Percentiles rank a stretch among this genome's conserved stretches.
phyloP scores from a whole-genome alignment of 2,329 filamentous ascomycete genomes.

The Arthrobotrys pseudoclavata region DNA sequence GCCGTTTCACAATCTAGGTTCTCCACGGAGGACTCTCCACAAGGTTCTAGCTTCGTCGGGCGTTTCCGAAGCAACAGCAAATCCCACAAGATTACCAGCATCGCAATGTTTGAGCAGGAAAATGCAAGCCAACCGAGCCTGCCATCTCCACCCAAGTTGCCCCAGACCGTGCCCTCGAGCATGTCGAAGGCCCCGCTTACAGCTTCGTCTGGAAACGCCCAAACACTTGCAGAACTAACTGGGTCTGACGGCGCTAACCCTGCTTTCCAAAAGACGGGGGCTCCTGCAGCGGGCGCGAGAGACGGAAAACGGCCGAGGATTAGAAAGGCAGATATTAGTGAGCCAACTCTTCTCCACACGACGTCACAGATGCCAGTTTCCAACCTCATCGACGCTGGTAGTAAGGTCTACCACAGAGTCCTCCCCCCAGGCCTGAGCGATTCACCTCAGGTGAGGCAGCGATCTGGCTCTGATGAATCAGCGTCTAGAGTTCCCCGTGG shows the following conservation, averaged over 20 bases:
- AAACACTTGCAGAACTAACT: conserved; percentile 52
- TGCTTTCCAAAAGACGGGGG: conserved; percentile 42
- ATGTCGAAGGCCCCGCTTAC: conserved; percentile 44
- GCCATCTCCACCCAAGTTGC: conserved; percentile 41
- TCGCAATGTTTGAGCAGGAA: conserved; percentile 54
- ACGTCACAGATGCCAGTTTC: conserved; percentile 58
- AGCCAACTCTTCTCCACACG: conserved; percentile 47
- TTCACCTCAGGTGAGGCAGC: conserved; percentile 43
- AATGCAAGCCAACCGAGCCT: conserved; percentile 31
- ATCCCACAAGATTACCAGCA: conserved; percentile 45
- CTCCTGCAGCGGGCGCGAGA: conserved; percentile 16
- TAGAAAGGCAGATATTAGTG: conserved; percentile 52
- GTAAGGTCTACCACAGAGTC: conserved; percentile 42
- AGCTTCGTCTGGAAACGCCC: conserved; percentile 12
- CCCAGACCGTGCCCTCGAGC: conserved; percentile 13
- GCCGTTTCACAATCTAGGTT: conserved; percentile 34
- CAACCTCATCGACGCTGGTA: conserved; percentile 55
- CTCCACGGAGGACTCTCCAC: conserved; percentile 52
- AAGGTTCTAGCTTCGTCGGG: conserved; percentile 40
- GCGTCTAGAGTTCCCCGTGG: conserved; percentile 28
- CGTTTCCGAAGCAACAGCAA: conserved; percentile 57
- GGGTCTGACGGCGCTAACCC: conserved; percentile 45
- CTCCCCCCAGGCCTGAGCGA: conserved; percentile 48
- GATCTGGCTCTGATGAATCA: conserved; percentile 54
- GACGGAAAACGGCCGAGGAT: conserved; percentile 47